Evolutionary conservation across 768 basidiomycete genomes (phyloP).

Genomic region (Auricularia sp.): DNA sequence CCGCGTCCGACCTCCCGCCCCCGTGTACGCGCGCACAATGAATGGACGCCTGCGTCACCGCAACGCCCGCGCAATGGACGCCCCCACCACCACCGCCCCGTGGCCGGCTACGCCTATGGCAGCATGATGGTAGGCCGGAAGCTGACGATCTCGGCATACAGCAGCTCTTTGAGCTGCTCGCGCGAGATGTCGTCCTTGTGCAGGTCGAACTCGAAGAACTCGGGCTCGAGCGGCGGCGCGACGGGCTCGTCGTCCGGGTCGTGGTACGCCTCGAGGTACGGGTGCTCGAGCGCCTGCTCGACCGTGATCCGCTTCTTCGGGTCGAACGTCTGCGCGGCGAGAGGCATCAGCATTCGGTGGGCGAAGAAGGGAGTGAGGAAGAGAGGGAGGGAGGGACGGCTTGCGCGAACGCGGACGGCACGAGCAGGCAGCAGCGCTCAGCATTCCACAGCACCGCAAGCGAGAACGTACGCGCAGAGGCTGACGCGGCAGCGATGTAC

Average conservation of each 20-base stretch:
- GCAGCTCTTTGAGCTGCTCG: slow-evolving; percentile 88
- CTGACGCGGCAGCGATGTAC: no score
- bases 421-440: no score
- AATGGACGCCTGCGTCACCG: no score
- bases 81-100: no score
- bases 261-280: slow-evolving; percentile 82
- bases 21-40: no score
- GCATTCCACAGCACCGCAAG: no score
- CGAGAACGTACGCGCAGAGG: background rate
- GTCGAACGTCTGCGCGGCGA: slow-evolving; percentile 74
- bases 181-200: slow-evolving; percentile 94
- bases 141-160: slow-evolving; percentile 91
- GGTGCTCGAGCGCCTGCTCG: slow-evolving; percentile 89
- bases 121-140: slow-evolving; percentile 50
- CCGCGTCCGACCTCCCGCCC: no score
- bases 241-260: slow-evolving; percentile 96
- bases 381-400: background rate
- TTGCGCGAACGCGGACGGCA: background rate
- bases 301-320: slow-evolving; percentile 95
- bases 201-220: slow-evolving; percentile 96
- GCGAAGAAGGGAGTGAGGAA: background rate
- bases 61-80: no score
- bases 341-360: slow-evolving; percentile 32
- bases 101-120: no score
- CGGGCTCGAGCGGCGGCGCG: slow-evolving; percentile 88